These are phyloP conservation scores for Psophocarpus tetragonolobus DNA, from an alignment of 306 rosid species.

Conservation along the genomic window DNA sequence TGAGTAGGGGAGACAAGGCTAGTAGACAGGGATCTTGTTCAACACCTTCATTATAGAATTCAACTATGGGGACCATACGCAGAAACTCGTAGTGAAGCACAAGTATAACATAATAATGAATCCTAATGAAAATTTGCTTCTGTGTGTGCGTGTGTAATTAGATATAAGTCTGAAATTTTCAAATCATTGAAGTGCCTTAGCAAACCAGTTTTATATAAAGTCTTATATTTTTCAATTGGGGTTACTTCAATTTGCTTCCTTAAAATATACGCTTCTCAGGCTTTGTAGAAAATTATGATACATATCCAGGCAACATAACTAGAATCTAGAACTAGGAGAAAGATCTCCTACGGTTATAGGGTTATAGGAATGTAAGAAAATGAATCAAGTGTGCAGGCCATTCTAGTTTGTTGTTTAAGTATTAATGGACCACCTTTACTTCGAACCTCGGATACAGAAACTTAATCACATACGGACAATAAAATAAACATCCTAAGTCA, in stretches of 20 bases:
- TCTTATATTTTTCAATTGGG: background rate
- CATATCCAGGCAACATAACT: background rate
- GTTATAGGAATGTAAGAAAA: background rate
- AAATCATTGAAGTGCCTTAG: constrained; percentile 4
- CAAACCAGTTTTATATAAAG: background rate
- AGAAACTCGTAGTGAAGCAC: constrained; percentile 23
- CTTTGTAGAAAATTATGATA: background rate
- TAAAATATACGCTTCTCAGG: constrained; percentile 1
- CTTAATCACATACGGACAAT: background rate
- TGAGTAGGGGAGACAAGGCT: constrained; percentile 31
- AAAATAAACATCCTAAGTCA: constrained; percentile 21
- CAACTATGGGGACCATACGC: constrained; percentile 32
- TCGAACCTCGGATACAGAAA: constrained; percentile 10
- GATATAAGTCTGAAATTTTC: background rate
- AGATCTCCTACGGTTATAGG: constrained; percentile 12
- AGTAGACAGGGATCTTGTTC: constrained; percentile 23
- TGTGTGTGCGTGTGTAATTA: background rate
- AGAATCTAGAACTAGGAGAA: background rate
- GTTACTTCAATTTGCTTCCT: constrained; percentile 3
- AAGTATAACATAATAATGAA: background rate
- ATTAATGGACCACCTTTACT: constrained; percentile 8
- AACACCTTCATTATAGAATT: constrained; percentile 18
- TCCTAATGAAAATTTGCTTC: background rate
- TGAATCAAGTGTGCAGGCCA: constrained; percentile 27
- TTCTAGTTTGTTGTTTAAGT: background rate